Base-by-base conservation (phyloP, 805 yeast species). In the Wickerhamomyces silvicola region DNA sequence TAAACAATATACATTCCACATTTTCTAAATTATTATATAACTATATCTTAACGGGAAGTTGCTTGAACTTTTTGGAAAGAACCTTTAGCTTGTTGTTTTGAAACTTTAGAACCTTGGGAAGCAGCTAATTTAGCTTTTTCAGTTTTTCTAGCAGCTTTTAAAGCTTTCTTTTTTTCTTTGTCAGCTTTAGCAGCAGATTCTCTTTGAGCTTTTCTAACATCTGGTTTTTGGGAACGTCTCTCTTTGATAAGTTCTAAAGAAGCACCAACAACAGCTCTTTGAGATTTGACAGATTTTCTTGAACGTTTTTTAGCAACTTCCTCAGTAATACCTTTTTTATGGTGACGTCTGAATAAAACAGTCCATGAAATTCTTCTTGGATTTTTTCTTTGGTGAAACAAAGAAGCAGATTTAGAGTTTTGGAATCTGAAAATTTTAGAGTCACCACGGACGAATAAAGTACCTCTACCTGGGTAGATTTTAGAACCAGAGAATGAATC, bases 401-500 rank as follows among this genome's bases (percentile, higher is more conserved):
- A 81, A 66, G 97, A 87, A 60, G 95, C 90, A 64, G 94, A 78
- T 75, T 92, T 92, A 57, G 97, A 83, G 69, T 84, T 79, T 70
- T 83, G 94, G 92, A 92, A 92, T 81, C 99, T 88, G 95, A 92
- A 92, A 63, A 88, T 72, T 81, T 92, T 92, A 65, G 97, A 88
- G 86, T 92, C 99, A 62, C 97, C 97, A 75, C 99, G 87, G 72
- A 92, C 87, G 66, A 85, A 92, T 69, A 92, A 81, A 67, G 94
- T 86, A 74, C 98, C 97, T 80, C 97, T 86, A 75, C 98, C 99
- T 78, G 98, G 98, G 94, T 90, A 92, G 80, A 92, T 90, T 77
- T 90, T 92, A 64, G 90, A 72, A 71, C 98, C 98, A 61, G 98
- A 90, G 78, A 92, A 92, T 66, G 97, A 84, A 73, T 92, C 97